Percentiles rank a stretch among this genome's conserved stretches.
phyloP scores from a whole-genome alignment of 495 filamentous ascomycete species.

The Penicillium salamii region DNA sequence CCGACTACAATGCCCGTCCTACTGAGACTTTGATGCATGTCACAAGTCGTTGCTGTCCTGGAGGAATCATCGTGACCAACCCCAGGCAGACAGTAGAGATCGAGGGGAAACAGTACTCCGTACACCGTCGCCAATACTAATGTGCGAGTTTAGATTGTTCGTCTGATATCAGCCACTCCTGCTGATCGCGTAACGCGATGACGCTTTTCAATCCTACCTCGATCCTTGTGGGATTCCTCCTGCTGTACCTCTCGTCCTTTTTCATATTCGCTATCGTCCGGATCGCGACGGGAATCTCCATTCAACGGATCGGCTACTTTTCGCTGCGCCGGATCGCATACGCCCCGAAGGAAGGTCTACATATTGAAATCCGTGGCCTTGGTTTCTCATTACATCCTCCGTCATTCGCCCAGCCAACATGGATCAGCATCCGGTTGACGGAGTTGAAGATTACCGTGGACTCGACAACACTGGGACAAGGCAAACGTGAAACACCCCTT shows the following conservation, averaged over 20 bases:
- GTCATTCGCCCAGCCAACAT: constrained; percentile 95
- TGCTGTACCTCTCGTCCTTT: constrained; percentile 88
- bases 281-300: constrained; percentile 89
- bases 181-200: constrained; percentile 51
- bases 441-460: constrained; percentile 85
- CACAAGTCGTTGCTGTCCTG: constrained; percentile 7
- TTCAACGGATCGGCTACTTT: constrained; percentile 90
- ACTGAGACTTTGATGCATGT: constrained; percentile 9
- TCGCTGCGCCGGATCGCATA: constrained; percentile 88
- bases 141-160: constrained; percentile 16
- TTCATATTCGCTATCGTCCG: constrained; percentile 90
- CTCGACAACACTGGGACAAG: constrained; percentile 52
- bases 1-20: constrained; percentile 4
- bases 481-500: constrained; percentile 34
- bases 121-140: constrained; percentile 14
- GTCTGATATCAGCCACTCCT: constrained; percentile 31
- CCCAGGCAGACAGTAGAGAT: constrained; percentile 12
- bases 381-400: constrained; percentile 86
- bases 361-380: constrained; percentile 84
- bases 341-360: constrained; percentile 78
- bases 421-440: constrained; percentile 84
- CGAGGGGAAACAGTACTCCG: constrained; percentile 20
- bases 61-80: constrained; percentile 6
- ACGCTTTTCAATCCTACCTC: constrained; percentile 68
- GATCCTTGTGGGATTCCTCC: constrained; percentile 74